Percentiles rank a stretch among this genome's conserved stretches.
phyloP scores from a whole-genome alignment of 2,329 filamentous ascomycete genomes.

The Madurella mycetomatis region DNA sequence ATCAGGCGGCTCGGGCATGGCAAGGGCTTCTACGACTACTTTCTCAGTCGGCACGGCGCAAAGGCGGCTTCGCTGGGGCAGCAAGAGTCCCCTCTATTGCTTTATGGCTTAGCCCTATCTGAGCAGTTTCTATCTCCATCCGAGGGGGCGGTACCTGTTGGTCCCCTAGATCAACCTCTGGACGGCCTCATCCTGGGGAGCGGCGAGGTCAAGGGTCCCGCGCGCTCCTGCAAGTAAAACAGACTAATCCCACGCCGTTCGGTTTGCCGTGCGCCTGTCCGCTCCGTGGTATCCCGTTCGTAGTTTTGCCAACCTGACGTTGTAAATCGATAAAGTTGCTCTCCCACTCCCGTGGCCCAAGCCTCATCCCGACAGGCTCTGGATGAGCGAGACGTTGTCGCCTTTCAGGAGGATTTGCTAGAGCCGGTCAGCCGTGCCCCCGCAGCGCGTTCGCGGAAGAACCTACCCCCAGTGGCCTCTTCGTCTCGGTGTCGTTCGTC shows the following conservation, averaged over 20 bases:
- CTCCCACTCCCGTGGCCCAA: neutral
- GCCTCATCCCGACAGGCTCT: conserved; percentile 39
- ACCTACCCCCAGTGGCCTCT: conserved; percentile 73
- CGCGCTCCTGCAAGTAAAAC: conserved; percentile 25
- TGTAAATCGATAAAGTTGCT: conserved; percentile 1
- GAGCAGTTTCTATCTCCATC: conserved; percentile 72
- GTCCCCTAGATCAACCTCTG: conserved; percentile 71
- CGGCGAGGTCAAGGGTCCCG: conserved; percentile 50
- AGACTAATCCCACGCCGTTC: conserved; percentile 50
- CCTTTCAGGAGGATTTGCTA: conserved; percentile 85
- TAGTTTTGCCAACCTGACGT: conserved; percentile 2
- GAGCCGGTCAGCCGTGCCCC: conserved; percentile 24
- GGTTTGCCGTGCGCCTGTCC: conserved; percentile 27
- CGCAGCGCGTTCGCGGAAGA: too few relatives aligned
- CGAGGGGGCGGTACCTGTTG: conserved; percentile 65
- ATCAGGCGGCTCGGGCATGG: conserved; percentile 84
- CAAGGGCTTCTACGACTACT: conserved; percentile 95
- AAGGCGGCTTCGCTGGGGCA: conserved; percentile 36
- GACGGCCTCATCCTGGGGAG: conserved; percentile 72
- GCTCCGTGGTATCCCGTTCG: conserved; percentile 16
- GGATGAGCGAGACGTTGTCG: conserved; percentile 82
- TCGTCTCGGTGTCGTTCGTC: conserved; percentile 67
- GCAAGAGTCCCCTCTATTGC: conserved; percentile 40
- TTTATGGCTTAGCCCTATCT: conserved; percentile 74
- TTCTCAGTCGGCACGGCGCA: conserved; percentile 68